Percentiles rank a stretch among this genome's conserved stretches.
These are phyloP conservation scores for Barnettozyma sucrosica DNA, from an alignment of 805 yeast species.

Conservation along the genomic window DNA sequence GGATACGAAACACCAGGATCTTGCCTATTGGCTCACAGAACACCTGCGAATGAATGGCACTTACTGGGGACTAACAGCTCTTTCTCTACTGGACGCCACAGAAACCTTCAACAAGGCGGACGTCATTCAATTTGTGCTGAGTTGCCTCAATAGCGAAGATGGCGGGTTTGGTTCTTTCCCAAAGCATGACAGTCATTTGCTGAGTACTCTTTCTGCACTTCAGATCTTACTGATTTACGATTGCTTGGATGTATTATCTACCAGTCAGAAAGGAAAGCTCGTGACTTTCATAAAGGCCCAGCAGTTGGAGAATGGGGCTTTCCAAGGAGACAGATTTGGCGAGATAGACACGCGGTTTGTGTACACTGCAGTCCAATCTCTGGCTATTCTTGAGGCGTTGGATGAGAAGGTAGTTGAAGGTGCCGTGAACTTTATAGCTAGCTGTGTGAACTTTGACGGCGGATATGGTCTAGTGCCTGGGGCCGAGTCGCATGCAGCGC, in stretches of 20 bases:
- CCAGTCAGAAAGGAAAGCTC: constrained; percentile 28
- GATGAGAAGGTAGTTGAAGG: constrained; percentile 49
- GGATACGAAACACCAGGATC: constrained; percentile 49
- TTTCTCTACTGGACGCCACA: constrained; percentile 51
- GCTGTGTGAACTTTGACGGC: constrained; percentile 90
- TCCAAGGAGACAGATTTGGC: constrained; percentile 87
- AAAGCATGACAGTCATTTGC: constrained; percentile 80
- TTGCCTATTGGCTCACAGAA: constrained; percentile 84
- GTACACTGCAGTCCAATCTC: constrained; percentile 70
- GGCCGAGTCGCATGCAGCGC: constrained; percentile 93
- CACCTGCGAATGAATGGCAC: constrained; percentile 87
- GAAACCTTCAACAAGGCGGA: constrained; percentile 56
- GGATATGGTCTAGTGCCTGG: constrained; percentile 94
- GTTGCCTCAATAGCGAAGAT: constrained; percentile 49
- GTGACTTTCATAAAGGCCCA: constrained; percentile 33
- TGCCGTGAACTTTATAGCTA: constrained; percentile 58
- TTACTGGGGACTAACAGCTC: constrained; percentile 90
- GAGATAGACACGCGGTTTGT: constrained; percentile 91
- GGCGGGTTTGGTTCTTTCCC: constrained; percentile 94
- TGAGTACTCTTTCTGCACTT: constrained; percentile 79
- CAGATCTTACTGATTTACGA: constrained; percentile 72
- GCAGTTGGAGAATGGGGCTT: constrained; percentile 54
- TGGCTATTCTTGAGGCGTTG: constrained; percentile 63
- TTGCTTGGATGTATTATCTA: constrained; percentile 40
- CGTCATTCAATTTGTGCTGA: constrained; percentile 59